phyloP scores from a whole-genome alignment of 768 basidiomycete species.

The Trametes coccinea region DNA sequence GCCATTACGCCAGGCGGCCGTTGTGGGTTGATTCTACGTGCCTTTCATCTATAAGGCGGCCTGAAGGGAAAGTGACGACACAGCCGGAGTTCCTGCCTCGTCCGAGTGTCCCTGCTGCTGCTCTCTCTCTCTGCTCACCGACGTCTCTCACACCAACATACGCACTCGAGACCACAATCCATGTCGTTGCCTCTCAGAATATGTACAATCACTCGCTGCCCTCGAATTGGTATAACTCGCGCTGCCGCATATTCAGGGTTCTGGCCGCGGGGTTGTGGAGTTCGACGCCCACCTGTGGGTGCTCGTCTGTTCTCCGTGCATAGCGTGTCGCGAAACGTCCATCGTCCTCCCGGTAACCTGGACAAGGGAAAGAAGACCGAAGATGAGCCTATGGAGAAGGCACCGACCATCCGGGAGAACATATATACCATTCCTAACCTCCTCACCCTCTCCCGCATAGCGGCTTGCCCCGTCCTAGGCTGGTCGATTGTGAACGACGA shows the following conservation, averaged over 20 bases:
- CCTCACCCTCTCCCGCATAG: slow-evolving; percentile 83
- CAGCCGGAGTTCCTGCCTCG: too few relatives aligned
- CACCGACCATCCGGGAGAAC: slow-evolving; percentile 54
- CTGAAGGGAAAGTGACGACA: too few relatives aligned
- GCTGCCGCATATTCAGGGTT: not conserved
- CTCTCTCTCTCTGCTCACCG: not conserved
- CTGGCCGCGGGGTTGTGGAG: too few relatives aligned
- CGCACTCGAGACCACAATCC: not conserved
- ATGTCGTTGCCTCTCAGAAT: not conserved
- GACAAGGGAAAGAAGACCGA: too few relatives aligned
- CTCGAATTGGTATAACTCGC: not conserved
- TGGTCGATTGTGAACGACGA: slow-evolving; percentile 85
- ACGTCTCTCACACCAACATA: not conserved
- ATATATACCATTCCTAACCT: slow-evolving; percentile 95
- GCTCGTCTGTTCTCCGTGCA: not conserved
- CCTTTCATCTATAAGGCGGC: too few relatives aligned
- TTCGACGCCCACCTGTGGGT: not conserved
- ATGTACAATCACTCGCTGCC: not conserved
- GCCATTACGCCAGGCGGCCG: slow-evolving; percentile 24
- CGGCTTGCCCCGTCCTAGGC: slow-evolving; percentile 88
- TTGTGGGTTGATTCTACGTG: not conserved
- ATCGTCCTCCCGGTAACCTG: not conserved
- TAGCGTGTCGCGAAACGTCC: not conserved
- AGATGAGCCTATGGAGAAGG: not conserved
- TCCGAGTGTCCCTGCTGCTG: not conserved